Evolutionary conservation across 805 yeast species (phyloP).

Genomic region (Isabelozyma heimii): DNA sequence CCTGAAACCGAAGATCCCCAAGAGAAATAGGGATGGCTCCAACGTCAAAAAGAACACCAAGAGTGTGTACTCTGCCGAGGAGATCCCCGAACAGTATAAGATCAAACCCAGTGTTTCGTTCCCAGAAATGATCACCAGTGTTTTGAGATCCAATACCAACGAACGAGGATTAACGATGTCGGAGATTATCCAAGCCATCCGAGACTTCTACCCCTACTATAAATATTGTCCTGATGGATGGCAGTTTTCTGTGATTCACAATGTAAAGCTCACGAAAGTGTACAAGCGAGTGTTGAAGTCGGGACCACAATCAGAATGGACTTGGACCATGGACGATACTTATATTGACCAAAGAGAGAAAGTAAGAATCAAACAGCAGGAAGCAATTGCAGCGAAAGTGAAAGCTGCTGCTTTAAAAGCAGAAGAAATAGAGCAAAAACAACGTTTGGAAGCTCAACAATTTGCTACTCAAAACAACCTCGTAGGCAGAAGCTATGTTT

Average conservation of each 20-base stretch:
- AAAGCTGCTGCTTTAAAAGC: constrained; percentile 52
- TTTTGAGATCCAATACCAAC: constrained; percentile 64
- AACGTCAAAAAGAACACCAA: constrained; percentile 50
- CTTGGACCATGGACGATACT: constrained; percentile 89
- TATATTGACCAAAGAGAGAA: constrained; percentile 80
- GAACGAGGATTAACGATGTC: constrained; percentile 60
- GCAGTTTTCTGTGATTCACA: constrained; percentile 94
- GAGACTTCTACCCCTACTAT: constrained; percentile 86
- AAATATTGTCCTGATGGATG: constrained; percentile 95
- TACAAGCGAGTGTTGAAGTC: constrained; percentile 71
- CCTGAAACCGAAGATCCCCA: constrained; percentile 31
- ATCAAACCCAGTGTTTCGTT: constrained; percentile 81
- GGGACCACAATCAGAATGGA: constrained; percentile 74
- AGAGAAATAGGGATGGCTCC: constrained; percentile 26
- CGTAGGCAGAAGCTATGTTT: constrained; percentile 20
- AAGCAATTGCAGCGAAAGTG: constrained; percentile 59
- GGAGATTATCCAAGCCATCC: constrained; percentile 84
- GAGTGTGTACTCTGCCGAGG: constrained; percentile 71
- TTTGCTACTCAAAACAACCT: constrained; percentile 18
- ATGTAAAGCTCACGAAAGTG: constrained; percentile 79
- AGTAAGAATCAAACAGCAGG: constrained; percentile 60
- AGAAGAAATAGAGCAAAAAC: constrained; percentile 50
- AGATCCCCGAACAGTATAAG: constrained; percentile 84
- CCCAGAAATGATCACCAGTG: constrained; percentile 76
- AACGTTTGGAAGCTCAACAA: constrained; percentile 31